Conservation (phyloP, 768 basidiomycete species). For the Suillus hirtellus region DNA sequence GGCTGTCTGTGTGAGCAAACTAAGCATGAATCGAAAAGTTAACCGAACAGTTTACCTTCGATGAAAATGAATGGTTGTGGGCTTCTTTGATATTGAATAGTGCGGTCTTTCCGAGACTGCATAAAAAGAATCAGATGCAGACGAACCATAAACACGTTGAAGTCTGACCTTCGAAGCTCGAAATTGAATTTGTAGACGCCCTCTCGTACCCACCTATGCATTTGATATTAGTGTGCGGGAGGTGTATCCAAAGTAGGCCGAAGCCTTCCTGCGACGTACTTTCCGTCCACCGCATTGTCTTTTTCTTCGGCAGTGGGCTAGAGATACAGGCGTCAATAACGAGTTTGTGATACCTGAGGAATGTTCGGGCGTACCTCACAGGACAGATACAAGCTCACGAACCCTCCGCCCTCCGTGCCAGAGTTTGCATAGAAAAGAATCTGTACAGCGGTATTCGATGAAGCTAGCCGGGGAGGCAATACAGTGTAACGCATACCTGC, state of each 20-base stretch:
- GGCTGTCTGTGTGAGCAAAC: conserved; percentile 51
- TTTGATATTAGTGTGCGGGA: neutral
- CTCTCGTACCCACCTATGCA: conserved; percentile 74
- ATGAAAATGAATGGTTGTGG: conserved; percentile 78
- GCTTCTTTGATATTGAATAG: conserved; percentile 74
- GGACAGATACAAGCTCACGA: conserved; percentile 76
- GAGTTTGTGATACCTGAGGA: neutral
- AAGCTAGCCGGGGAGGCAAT: neutral
- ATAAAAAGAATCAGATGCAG: conserved; percentile 15
- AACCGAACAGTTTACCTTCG: conserved; percentile 44
- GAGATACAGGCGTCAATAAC: conserved; percentile 11
- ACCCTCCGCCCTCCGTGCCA: conserved; percentile 60
- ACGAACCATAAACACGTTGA: neutral
- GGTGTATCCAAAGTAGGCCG: neutral
- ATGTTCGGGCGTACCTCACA: conserved; percentile 62
- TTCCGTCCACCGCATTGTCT: conserved; percentile 62
- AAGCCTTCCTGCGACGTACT: conserved; percentile 34
- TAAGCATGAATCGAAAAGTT: conserved; percentile 17
- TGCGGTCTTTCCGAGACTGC: conserved; percentile 49
- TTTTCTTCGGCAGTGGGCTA: conserved; percentile 80
- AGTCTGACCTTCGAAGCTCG: conserved; percentile 68
- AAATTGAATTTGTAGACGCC: conserved; percentile 87
- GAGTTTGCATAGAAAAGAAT: conserved; percentile 86
- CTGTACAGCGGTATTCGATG: conserved; percentile 34
- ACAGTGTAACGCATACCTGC: conserved; percentile 49